Percentiles rank a stretch among this genome's conserved stretches.
These are phyloP conservation scores for Brachypodium distachyon DNA, from an alignment of 202 grass and related monocot species.

Conservation along the genomic window DNA sequence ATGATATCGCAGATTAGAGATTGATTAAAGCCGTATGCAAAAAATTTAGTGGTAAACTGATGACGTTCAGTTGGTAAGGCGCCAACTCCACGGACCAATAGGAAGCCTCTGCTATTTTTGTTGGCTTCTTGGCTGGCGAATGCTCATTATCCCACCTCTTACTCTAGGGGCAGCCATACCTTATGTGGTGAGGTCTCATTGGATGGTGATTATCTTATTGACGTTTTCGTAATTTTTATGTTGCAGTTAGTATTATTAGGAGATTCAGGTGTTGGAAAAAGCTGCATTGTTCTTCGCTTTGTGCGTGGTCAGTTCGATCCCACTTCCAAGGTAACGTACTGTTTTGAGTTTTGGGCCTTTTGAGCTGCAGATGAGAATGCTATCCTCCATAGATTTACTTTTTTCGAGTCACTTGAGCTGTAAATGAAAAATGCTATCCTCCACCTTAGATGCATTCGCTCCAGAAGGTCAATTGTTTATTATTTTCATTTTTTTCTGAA, in stretches of 20 bases:
- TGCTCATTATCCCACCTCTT: not conserved
- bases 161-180: rapidly evolving
- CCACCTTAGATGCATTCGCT: not conserved
- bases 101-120: not conserved
- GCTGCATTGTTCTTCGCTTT: slow-evolving; percentile 94
- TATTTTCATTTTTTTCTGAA: slow-evolving; percentile 11
- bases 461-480: not conserved
- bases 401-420: too few relatives aligned
- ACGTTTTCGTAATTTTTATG: slow-evolving; percentile 1
- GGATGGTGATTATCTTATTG: slow-evolving; percentile 2
- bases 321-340: slow-evolving; percentile 70
- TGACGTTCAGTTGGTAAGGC: not conserved
- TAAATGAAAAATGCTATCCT: too few relatives aligned
- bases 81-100: not conserved
- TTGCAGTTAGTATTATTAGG: slow-evolving; percentile 81
- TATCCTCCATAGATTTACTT: too few relatives aligned
- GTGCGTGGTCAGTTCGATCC: slow-evolving; percentile 96
- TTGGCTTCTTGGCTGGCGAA: not conserved
- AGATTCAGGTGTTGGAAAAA: slow-evolving; percentile 94
- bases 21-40: not conserved
- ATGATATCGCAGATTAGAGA: not conserved
- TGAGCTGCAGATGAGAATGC: not conserved
- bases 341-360: not conserved
- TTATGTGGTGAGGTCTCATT: not conserved
- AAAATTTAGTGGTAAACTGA: not conserved